Percentiles rank a stretch among this genome's conserved stretches.
Conservation (phyloP, 1,284 basidiomycete genomes). For the Trametes polyzona region DNA sequence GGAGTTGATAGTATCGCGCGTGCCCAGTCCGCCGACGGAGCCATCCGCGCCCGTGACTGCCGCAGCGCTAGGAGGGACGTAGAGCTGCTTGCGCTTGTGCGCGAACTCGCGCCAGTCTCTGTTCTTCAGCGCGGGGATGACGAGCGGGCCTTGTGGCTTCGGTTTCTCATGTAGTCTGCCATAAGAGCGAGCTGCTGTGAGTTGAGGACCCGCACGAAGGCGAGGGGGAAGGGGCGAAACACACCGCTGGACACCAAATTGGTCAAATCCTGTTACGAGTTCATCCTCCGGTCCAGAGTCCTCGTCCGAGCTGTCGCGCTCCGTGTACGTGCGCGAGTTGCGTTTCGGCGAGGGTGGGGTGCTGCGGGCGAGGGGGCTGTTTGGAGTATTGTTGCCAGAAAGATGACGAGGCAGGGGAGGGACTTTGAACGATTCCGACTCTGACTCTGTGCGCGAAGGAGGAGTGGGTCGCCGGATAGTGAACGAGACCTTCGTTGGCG, state of each 20-base stretch:
- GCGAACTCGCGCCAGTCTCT: constrained; percentile 86
- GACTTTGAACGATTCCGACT: constrained; percentile 64
- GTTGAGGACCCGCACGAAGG: constrained; percentile 51
- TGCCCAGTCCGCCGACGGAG: constrained; percentile 79
- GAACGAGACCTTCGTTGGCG: constrained; percentile 60
- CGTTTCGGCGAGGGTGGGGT: constrained; percentile 46
- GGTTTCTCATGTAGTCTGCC: constrained; percentile 48
- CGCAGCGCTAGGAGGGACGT: constrained; percentile 68
- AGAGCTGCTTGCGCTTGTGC: constrained; percentile 59
- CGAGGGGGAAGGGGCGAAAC: constrained; percentile 40
- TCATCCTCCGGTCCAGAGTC: constrained; percentile 62
- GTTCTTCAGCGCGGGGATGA: constrained; percentile 85
- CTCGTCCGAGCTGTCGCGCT: constrained; percentile 64
- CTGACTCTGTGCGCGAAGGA: constrained; percentile 60
- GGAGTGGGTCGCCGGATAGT: constrained; percentile 74
- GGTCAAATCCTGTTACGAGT: constrained; percentile 73
- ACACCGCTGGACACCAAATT: constrained; percentile 76
- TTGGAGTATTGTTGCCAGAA: constrained; percentile 45
- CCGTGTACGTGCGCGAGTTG: constrained; percentile 35
- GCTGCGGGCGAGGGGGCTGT: constrained; percentile 62
- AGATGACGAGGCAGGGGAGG: constrained; percentile 63
- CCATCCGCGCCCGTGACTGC: constrained; percentile 73
- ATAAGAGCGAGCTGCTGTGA: constrained; percentile 55
- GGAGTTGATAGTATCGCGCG: constrained; percentile 67
- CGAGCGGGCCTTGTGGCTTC: constrained; percentile 65